Evolutionary conservation across 768 basidiomycete genomes (phyloP).

Genomic region (Cystofilobasidium macerans): DNA sequence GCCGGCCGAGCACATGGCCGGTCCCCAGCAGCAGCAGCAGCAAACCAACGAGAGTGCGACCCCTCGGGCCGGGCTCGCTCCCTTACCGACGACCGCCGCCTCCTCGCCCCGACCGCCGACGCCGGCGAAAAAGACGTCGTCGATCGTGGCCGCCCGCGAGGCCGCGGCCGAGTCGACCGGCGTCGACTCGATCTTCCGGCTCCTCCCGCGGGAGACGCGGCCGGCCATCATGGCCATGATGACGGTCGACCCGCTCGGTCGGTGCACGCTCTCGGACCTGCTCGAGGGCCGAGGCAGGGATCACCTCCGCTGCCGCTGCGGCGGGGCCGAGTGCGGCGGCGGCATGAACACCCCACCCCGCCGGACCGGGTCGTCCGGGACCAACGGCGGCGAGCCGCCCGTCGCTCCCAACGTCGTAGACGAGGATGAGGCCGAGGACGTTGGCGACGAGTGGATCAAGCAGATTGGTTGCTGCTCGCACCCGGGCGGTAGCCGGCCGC

Average conservation of each 20-base stretch:
- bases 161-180: slow-evolving; percentile 46
- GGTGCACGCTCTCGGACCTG: slow-evolving; percentile 86
- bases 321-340: slow-evolving; percentile 42
- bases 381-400: slow-evolving; percentile 50
- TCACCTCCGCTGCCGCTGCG: slow-evolving; percentile 71
- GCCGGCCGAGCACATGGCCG: neutral
- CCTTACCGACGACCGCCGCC: too few species aligned
- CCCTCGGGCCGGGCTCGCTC: slow-evolving; percentile 11
- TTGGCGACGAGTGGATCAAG: slow-evolving; percentile 82
- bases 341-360: slow-evolving; percentile 30
- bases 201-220: slow-evolving; percentile 85
- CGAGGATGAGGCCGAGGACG: slow-evolving; percentile 47
- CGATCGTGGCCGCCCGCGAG: slow-evolving; percentile 76
- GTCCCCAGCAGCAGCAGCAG: too few species aligned
- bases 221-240: slow-evolving; percentile 87
- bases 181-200: slow-evolving; percentile 88
- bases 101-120: slow-evolving; percentile 8
- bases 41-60: slow-evolving; percentile 10
- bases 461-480: slow-evolving; percentile 45
- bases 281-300: slow-evolving; percentile 69
- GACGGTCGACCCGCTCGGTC: slow-evolving; percentile 70
- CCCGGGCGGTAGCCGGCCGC: slow-evolving; percentile 39
- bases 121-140: slow-evolving; percentile 41
- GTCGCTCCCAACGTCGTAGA: too few species aligned
- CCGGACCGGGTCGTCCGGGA: slow-evolving; percentile 13